These are phyloP conservation scores for Quercus bicolor DNA, from an alignment of 306 rosid genomes.

Conservation along the genomic window DNA sequence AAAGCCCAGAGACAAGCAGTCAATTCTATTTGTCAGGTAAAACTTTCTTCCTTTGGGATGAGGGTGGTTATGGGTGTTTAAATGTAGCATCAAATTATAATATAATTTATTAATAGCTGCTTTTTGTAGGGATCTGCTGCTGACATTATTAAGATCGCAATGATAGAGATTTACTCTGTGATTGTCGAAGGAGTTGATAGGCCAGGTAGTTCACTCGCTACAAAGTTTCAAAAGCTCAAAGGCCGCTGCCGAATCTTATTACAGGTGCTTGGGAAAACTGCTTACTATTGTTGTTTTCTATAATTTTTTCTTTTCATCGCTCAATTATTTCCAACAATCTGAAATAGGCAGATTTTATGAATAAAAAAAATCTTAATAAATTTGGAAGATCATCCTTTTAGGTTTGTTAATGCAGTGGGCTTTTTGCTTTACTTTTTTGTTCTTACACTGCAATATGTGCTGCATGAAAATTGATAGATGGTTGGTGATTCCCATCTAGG, in stretches of 20 bases:
- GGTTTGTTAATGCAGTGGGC: not conserved
- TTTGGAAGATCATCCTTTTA: not conserved
- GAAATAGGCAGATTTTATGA: not conserved
- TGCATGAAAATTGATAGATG: not conserved
- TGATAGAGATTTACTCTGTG: constrained; percentile 67
- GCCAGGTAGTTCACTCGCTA: constrained; percentile 37
- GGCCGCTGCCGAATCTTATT: constrained; percentile 73
- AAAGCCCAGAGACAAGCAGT: constrained; percentile 98
- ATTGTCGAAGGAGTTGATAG: constrained; percentile 37
- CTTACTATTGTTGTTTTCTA: not conserved
- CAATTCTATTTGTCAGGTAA: constrained; percentile 94
- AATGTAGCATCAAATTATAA: not conserved
- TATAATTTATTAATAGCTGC: constrained; percentile 18
- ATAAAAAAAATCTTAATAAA: not conserved
- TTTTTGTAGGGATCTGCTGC: constrained; percentile 89
- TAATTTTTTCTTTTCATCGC: not conserved
- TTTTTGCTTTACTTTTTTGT: not conserved
- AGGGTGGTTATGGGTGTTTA: not conserved
- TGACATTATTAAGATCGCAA: constrained; percentile 87
- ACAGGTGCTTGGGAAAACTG: constrained; percentile 47
- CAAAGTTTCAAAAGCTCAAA: constrained; percentile 45
- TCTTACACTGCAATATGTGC: not conserved
- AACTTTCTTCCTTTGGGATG: constrained; percentile 5
- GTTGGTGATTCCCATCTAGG: constrained; percentile 46
- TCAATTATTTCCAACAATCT: not conserved